Base-by-base conservation (phyloP, 257 asterid species). In the Nicotiana tabacum region DNA sequence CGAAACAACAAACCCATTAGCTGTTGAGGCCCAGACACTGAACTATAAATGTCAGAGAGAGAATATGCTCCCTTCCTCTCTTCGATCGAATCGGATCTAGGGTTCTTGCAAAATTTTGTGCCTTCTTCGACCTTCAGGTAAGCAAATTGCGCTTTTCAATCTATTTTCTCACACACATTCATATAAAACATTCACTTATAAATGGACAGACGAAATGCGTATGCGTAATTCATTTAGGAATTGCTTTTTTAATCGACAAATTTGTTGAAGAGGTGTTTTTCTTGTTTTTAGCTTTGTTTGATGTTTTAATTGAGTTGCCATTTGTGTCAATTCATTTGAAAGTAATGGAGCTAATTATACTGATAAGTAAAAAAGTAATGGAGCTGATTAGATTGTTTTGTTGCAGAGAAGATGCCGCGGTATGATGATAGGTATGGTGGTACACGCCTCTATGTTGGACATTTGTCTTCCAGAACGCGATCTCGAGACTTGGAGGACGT, bases 401-500 rank as follows among this genome's bases (percentile, higher is more conserved):
- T 83, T 76, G 60, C 83, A 85, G 92, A 51, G 56, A 85, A 88
- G 76, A 89, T 90, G 94, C 92, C 94, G 37, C 89, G 94, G 1
- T 76, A 90, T 77, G 94, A 90, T 84, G 94, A 90, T 77, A 89
- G 91, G 27, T 85, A 87, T 82, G 91, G 89, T 32, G 84, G 84
- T 35, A 89, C 92, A 1, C 85, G 92, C 56, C 92, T 90, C 61
- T 90, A 90, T 83, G 92, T 90, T 80, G 94, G 94, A 39, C 94
- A 80, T 74, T 83, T 90, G 78, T 87, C 92, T 66, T 87, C 91
- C 48, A 87, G 94, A 85, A 90, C 94, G 3, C 88, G 90, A 6
- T 88, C 94, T 2, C 91, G 94, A 16, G 94, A 90, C 83, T 79
- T 90, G 85, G 94, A 90, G 64, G 94, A 90, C 29, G 78, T 90